Evolutionary conservation across 371 early-diverging fungal species (phyloP), one percentile per base, ranked within the genome.

Genomic region (Basidiobolus meristosporus): DNA sequence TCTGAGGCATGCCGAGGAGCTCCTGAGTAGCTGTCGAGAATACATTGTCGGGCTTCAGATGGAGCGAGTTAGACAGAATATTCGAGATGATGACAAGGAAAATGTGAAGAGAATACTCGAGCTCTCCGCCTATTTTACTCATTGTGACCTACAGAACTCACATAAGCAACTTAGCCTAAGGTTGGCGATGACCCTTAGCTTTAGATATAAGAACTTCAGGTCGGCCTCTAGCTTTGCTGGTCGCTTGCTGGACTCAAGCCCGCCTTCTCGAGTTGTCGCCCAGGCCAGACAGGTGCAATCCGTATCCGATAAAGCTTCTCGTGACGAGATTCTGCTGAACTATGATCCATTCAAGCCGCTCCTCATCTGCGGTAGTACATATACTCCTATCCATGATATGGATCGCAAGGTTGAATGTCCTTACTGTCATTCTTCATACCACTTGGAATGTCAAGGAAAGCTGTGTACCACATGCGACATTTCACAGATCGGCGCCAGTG

Each of bases 291-390:
- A 82, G 59, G 74, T 90, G 45, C 72, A 81, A 50, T 50, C 68
- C 4, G 68, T 76, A 3, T 73, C 77, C 42, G 87, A 89, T 51
- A 75, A 73, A 33, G 79, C 65, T 37, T 70, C 82, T 39, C 65
- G 68, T 22, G 88, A 95, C 56, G 76, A 73, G 50, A 61, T 89
- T 30, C 53, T 63, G n/a, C 51, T 95, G 33, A 73, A 85, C 38
- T 92, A 89, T 57, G 89, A 95, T 55, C 85, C 79, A 54, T 82
- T 78, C 63, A 90, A 86, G 50, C 87, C 92, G 39, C 89, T 91
- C 47, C 73, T 73, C 11, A 62, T 88, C 10, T 90, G 90, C 50
- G 82, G 68, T 10, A 59, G 64, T 22, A 72, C 84, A 9, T 82
- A 65, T 46, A 68, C 77, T 16, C 89, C 92, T 2, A 90, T 95